A percentile compares a stretch with the other conserved stretches of the same genome.
Evolutionary conservation across 1,139 yeast species (phyloP).

Genomic region (Suhomyces terraborum): DNA sequence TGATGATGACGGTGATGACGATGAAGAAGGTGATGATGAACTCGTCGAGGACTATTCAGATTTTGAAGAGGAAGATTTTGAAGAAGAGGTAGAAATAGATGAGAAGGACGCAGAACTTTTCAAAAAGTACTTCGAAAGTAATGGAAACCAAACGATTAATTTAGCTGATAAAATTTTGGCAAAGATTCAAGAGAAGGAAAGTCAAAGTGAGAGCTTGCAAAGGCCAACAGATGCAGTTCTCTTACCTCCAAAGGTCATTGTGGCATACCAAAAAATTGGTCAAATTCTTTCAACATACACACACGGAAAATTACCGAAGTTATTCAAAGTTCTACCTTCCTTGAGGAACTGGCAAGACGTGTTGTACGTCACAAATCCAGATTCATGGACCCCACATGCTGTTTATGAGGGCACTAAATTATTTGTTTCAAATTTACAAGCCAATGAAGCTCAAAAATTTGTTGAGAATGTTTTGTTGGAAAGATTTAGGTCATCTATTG

Average conservation of each 20-base stretch:
- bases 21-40: constrained; percentile 33
- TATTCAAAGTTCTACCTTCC: constrained; percentile 92
- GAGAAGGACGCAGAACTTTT: constrained; percentile 72
- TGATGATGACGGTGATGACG: constrained; percentile 30
- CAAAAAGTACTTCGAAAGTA: constrained; percentile 58
- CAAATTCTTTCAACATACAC: constrained; percentile 86
- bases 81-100: constrained; percentile 63
- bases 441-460: constrained; percentile 87
- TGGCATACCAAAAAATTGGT: constrained; percentile 91
- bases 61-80: constrained; percentile 43
- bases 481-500: constrained; percentile 81
- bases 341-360: constrained; percentile 95
- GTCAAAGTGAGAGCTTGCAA: constrained; percentile 36
- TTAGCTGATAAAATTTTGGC: constrained; percentile 92
- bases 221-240: constrained; percentile 58
- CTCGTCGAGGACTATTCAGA: constrained; percentile 51
- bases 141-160: constrained; percentile 53
- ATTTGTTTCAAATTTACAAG: constrained; percentile 85
- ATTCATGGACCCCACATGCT: constrained; percentile 95
- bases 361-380: constrained; percentile 88
- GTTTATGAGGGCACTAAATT: constrained; percentile 92
- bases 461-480: constrained; percentile 75
- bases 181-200: constrained; percentile 75
- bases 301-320: constrained; percentile 92
- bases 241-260: constrained; percentile 93